Evolutionary conservation across 2,329 filamentous ascomycete genomes (phyloP).

Genomic region (Pyricularia grisea): DNA sequence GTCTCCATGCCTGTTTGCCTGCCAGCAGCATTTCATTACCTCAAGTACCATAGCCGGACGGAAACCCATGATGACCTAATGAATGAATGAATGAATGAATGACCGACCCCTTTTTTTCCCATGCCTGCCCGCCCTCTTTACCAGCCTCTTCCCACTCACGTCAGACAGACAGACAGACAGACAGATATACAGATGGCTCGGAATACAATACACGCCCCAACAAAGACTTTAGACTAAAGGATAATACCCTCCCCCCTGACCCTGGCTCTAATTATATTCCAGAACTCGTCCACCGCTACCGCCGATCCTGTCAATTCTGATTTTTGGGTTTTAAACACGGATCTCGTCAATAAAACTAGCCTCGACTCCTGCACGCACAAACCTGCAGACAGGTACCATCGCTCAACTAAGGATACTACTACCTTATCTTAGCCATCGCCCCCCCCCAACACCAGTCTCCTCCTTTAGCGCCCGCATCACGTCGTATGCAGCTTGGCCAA

Average conservation of each 20-base stretch:
- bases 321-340: background rate
- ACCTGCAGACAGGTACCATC: background rate
- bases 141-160: background rate
- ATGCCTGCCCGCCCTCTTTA: background rate
- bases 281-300: background rate
- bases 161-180: background rate
- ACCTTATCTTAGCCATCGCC: background rate
- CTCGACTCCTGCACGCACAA: background rate
- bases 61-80: background rate
- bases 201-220: background rate
- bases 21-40: background rate
- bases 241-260: background rate
- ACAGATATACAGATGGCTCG: no score
- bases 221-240: no score
- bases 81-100: background rate
- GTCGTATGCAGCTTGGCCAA: background rate
- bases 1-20: background rate
- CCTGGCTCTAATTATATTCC: background rate
- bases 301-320: background rate
- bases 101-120: background rate
- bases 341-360: background rate
- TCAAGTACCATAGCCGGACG: background rate
- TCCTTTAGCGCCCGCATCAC: background rate
- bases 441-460: no score
- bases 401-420: background rate